phyloP scores from a whole-genome alignment of 2,329 filamentous ascomycete species.

The Trichoderma polysporum region DNA sequence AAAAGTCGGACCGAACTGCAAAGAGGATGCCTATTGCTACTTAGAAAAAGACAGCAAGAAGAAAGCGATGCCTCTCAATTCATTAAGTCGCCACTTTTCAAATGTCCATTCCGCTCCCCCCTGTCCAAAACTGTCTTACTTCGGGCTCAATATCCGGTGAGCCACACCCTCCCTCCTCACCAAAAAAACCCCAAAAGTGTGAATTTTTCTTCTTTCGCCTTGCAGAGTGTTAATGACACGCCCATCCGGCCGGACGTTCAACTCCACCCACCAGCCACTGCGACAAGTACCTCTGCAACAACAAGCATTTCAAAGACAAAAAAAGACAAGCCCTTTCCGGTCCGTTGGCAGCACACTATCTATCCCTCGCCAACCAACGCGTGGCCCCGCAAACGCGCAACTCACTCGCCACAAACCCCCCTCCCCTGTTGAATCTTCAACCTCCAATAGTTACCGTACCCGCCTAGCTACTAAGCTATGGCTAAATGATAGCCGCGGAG shows the following conservation, averaged over 20 bases:
- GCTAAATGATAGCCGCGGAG: too few relatives aligned
- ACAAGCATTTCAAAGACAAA: too few relatives aligned
- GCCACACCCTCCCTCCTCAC: too few relatives aligned
- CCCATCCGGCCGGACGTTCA: not conserved
- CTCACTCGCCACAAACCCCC: constrained; percentile 18
- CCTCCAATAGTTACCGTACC: too few relatives aligned
- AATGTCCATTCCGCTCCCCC: not conserved
- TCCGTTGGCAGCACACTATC: too few relatives aligned
- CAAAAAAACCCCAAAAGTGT: too few relatives aligned
- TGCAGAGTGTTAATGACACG: constrained; percentile 8
- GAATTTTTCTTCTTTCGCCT: not conserved
- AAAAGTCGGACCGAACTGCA: not conserved
- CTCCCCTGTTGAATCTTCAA: not conserved
- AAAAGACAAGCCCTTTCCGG: too few relatives aligned
- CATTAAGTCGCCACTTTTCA: too few relatives aligned
- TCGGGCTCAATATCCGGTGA: constrained; percentile 19
- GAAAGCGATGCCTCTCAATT: too few relatives aligned
- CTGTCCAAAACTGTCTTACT: constrained; percentile 1
- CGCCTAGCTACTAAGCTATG: too few relatives aligned
- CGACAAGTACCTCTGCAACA: constrained; percentile 4
- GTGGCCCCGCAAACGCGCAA: constrained; percentile 9
- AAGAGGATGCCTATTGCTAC: not conserved
- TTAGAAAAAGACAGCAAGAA: too few relatives aligned
- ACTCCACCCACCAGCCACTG: constrained; percentile 13
- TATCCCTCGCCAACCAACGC: too few relatives aligned